These are phyloP conservation scores for Jaapia argillacea DNA, from an alignment of 768 basidiomycete genomes.

Conservation along the genomic window DNA sequence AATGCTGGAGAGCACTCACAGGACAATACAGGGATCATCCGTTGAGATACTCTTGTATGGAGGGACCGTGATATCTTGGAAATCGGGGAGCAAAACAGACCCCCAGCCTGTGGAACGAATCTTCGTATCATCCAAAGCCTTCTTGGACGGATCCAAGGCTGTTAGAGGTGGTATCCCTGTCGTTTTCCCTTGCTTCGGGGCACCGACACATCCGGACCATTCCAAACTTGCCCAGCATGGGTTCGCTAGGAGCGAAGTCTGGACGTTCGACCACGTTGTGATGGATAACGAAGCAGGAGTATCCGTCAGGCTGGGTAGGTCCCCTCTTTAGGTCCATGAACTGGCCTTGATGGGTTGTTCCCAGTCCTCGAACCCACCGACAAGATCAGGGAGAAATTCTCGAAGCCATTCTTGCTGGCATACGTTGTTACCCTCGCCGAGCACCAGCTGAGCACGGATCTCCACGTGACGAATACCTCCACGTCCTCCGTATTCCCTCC, in stretches of 20 bases:
- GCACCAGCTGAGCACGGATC: constrained; percentile 65
- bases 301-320: constrained; percentile 70
- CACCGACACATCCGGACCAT: constrained; percentile 70
- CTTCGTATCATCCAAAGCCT: constrained; percentile 75
- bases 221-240: constrained; percentile 75
- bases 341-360: background rate
- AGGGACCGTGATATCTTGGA: constrained; percentile 86
- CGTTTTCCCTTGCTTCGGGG: constrained; percentile 86
- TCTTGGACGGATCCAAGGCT: constrained; percentile 73
- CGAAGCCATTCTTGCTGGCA: constrained; percentile 55
- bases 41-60: constrained; percentile 68
- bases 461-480: constrained; percentile 72
- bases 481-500: constrained; percentile 24
- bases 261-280: constrained; percentile 57
- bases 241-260: constrained; percentile 71
- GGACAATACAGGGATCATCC: constrained; percentile 43
- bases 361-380: constrained; percentile 57
- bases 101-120: constrained; percentile 49
- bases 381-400: constrained; percentile 47
- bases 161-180: constrained; percentile 48
- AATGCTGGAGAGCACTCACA: background rate
- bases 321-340: too few relatives aligned
- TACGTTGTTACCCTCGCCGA: constrained; percentile 77
- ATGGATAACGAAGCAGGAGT: constrained; percentile 64
- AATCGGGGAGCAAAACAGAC: constrained; percentile 29